phyloP scores from a whole-genome alignment of 768 basidiomycete species.

The Serendipita sp. region DNA sequence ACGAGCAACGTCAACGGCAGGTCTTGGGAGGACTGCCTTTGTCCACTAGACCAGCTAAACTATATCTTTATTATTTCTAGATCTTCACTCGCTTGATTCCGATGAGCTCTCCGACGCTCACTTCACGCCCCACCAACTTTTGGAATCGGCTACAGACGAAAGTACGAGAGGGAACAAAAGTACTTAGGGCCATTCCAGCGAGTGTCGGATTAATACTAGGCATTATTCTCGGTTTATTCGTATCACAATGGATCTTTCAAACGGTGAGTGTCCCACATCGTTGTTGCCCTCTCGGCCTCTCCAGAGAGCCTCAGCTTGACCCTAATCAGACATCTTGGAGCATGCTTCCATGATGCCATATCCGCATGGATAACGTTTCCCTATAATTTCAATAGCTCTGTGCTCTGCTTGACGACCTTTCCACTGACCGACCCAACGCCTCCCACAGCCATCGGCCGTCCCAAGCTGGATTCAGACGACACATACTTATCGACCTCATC shows the following conservation, averaged over 20 bases:
- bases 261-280: background rate
- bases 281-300: background rate
- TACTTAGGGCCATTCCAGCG: background rate
- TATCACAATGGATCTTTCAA: constrained; percentile 2
- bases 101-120: background rate
- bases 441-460: background rate
- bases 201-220: background rate
- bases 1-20: no score
- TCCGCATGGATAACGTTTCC: no score
- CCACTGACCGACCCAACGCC: background rate
- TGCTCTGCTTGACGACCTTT: no score
- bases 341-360: no score
- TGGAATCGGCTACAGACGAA: background rate
- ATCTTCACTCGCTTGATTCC: background rate
- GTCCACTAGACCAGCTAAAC: background rate
- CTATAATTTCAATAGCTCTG: no score
- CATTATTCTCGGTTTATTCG: constrained; percentile 1
- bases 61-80: background rate
- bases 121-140: background rate
- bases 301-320: background rate
- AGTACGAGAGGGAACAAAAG: background rate
- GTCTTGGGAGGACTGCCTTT: no score
- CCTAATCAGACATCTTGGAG: no score
- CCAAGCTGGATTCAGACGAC: background rate
- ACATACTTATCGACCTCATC: constrained; percentile 1